These are phyloP conservation scores for Vairimorpha apis DNA, from an alignment of 371 early-diverging fungal species.

Conservation along the genomic window DNA sequence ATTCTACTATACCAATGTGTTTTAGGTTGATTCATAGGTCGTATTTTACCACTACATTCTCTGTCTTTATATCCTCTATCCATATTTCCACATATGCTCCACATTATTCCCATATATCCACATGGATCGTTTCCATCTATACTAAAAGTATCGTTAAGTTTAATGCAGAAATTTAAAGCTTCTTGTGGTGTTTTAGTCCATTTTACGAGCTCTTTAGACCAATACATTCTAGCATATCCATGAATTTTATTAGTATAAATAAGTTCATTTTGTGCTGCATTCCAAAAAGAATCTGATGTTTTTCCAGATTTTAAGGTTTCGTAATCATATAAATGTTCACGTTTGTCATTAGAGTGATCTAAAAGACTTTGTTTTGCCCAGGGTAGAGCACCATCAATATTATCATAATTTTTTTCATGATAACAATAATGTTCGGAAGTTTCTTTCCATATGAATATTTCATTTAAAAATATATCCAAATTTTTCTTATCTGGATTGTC, in stretches of 20 bases:
- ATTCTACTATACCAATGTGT: background rate
- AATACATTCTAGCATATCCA: conserved; percentile 47
- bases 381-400: conserved; percentile 35
- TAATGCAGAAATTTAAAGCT: conserved; percentile 19
- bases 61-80: conserved; percentile 45
- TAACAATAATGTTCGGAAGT: conserved; percentile 40
- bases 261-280: conserved; percentile 43
- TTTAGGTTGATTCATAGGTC: conserved; percentile 29
- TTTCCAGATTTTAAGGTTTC: conserved; percentile 16
- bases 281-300: conserved; percentile 35
- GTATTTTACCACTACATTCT: conserved; percentile 31
- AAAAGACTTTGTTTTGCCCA: conserved; percentile 41
- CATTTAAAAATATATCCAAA: conserved; percentile 27
- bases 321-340: conserved; percentile 20
- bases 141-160: conserved; percentile 42
- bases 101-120: conserved; percentile 44
- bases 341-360: conserved; percentile 22
- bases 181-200: conserved; percentile 42
- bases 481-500: conserved; percentile 10
- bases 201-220: conserved; percentile 39
- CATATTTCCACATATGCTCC: conserved; percentile 40
- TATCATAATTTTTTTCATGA: conserved; percentile 45
- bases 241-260: conserved; percentile 33
- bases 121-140: conserved; percentile 48
- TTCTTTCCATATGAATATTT: conserved; percentile 47